Percentiles rank a stretch among this genome's conserved stretches.
These are phyloP conservation scores for Arthrobotrys iridis DNA, from an alignment of 2,329 filamentous ascomycete genomes.

Conservation along the genomic window DNA sequence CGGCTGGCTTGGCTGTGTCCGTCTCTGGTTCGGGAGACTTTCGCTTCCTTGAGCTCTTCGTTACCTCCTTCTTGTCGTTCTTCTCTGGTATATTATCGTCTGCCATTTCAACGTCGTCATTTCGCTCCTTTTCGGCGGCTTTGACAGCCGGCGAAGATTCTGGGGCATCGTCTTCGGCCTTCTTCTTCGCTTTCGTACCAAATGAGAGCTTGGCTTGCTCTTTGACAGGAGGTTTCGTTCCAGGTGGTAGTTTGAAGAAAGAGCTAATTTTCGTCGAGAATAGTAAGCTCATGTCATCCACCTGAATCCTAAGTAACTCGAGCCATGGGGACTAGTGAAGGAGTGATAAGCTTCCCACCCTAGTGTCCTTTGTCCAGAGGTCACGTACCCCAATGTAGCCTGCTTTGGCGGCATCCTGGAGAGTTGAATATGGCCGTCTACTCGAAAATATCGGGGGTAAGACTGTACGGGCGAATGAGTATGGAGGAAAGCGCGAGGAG, in stretches of 20 bases:
- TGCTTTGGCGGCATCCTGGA: constrained; percentile 56
- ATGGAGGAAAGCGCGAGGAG: constrained; percentile 21
- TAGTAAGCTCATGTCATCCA: not conserved
- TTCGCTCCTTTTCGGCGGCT: constrained; percentile 24
- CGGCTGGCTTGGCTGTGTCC: constrained; percentile 2
- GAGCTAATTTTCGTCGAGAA: not conserved
- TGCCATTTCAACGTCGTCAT: constrained; percentile 50
- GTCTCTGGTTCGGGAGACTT: constrained; percentile 44
- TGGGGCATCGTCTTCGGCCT: constrained; percentile 27
- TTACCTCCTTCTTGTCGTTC: constrained; percentile 14
- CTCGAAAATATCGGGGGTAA: constrained; percentile 2
- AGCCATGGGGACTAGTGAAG: constrained; percentile 1
- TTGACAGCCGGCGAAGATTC: not conserved
- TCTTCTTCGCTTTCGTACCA: constrained; percentile 36
- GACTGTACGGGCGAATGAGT: not conserved
- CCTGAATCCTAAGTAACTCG: not conserved
- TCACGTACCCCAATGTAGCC: constrained; percentile 58
- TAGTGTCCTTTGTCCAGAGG: constrained; percentile 55
- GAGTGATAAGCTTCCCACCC: constrained; percentile 50
- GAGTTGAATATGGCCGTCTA: not conserved
- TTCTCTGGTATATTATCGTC: constrained; percentile 37
- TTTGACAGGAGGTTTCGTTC: constrained; percentile 56
- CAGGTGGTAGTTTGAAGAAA: constrained; percentile 57
- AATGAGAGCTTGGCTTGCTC: constrained; percentile 55
- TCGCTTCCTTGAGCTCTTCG: constrained; percentile 44